Base-by-base conservation (phyloP, 257 asterid species). In the Solanum gandarillasii region DNA sequence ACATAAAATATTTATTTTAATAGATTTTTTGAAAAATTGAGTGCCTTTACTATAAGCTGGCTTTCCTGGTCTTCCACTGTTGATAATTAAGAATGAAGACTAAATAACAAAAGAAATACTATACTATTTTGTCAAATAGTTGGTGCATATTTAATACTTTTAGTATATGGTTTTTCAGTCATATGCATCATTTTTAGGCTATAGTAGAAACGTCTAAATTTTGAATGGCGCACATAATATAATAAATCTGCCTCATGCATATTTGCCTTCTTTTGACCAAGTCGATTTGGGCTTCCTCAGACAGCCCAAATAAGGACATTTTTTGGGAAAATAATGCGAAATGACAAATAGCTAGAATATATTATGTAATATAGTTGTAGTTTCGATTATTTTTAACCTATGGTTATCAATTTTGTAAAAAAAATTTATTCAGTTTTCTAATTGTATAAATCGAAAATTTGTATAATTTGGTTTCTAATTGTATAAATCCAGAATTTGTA, bases 261-360 rank as follows among this genome's bases (percentile, higher is more conserved):
- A 43, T 29, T 81, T 46, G 85, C 12, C 39, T 81, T 81, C 70
- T 29, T 18, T 48, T 81, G 85, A 81, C 20, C n/a, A 81, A 27
- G 85, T 81, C 70, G 18, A 29, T 79, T 43, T 18, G 84, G 84
- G 25, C 29, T 35, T 76, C 58, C 34, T 31, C 34, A 9, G 1
- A 46, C 68, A 9, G 41, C 18, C 39, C 9, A 55, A 55, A 55
- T 55, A 55, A 55, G 67, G 67, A 55, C 65, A 55, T 55, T 55
- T 55, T 20, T 55, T 6, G 65, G 65, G 65, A 18, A 55, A 55
- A 55, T 55, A 55, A 18, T 55, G 65, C 0, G 3, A 46, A 46
- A 46, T 46, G 21, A 46, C 7, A 48, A 48, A 48, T 48, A 48
- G 7, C 3, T 48, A 48, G 1, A 48, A 14, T 48, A 14, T 48